phyloP scores from a whole-genome alignment of 140 eudicot species.

The Senecio squalidus region DNA sequence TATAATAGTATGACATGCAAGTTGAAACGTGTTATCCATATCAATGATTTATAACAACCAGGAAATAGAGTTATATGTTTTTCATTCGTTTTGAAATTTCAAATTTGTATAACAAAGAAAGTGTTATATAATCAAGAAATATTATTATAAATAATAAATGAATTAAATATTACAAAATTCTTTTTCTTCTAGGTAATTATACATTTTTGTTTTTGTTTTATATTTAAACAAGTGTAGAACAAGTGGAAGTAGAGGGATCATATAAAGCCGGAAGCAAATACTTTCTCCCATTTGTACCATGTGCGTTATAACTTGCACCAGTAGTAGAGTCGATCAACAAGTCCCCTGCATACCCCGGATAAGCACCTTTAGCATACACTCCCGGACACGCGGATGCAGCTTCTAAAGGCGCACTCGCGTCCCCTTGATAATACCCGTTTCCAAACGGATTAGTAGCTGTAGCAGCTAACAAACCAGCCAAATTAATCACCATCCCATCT shows the following conservation, averaged over 20 bases:
- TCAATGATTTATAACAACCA: too few species aligned
- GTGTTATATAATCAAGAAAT: too few species aligned
- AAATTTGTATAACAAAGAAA: too few species aligned
- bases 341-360: constrained; percentile 55
- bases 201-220: too few species aligned
- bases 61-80: too few species aligned
- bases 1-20: too few species aligned
- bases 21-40: too few species aligned
- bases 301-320: constrained; percentile 55
- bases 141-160: constrained; percentile 11
- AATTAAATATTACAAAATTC: constrained; percentile 16
- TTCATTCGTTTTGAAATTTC: too few species aligned
- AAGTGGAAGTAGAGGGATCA: constrained; percentile 38
- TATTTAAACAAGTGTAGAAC: constrained; percentile 40
- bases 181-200: not conserved
- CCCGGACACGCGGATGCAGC: constrained; percentile 67
- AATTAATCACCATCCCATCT: constrained; percentile 49
- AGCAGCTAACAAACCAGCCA: constrained; percentile 50
- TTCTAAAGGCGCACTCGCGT: constrained; percentile 40
- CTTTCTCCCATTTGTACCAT: constrained; percentile 50
- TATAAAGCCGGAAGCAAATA: constrained; percentile 43
- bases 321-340: constrained; percentile 35
- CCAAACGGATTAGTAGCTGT: constrained; percentile 59
- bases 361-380: constrained; percentile 44
- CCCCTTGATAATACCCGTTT: constrained; percentile 53